These are phyloP conservation scores for Vanrija humicola DNA, from an alignment of 1,284 basidiomycete genomes.

Conservation along the genomic window DNA sequence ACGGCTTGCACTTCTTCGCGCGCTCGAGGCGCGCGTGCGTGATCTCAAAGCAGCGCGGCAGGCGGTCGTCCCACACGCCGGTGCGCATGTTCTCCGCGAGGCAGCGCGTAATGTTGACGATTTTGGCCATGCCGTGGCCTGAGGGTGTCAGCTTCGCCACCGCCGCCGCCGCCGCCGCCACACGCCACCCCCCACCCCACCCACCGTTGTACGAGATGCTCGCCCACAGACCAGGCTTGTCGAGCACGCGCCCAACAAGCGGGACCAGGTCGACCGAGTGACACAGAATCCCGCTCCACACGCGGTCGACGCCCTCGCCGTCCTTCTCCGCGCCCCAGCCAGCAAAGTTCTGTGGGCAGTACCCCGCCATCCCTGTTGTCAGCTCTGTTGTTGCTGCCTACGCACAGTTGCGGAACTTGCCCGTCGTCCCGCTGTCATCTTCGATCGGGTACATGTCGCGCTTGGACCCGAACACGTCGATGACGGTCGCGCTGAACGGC, in stretches of 20 bases:
- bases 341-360: slow-evolving; percentile 12
- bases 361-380: slow-evolving; percentile 2
- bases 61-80: slow-evolving; percentile 12
- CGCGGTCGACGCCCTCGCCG: slow-evolving; percentile 20
- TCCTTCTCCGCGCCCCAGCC: slow-evolving; percentile 20
- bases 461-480: slow-evolving; percentile 8
- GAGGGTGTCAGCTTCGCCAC: background rate
- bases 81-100: slow-evolving; percentile 11
- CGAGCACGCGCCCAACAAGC: slow-evolving; percentile 20
- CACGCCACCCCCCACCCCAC: background rate
- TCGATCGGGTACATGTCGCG: slow-evolving; percentile 10
- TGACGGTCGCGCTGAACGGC: slow-evolving; percentile 1
- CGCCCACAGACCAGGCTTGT: slow-evolving; percentile 16
- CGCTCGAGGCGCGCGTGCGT: background rate
- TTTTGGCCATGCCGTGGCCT: slow-evolving; percentile 22
- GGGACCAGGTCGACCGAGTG: slow-evolving; percentile 23
- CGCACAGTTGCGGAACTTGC: background rate
- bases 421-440: slow-evolving; percentile 8
- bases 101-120: slow-evolving; percentile 13
- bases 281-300: slow-evolving; percentile 25
- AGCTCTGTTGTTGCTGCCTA: background rate
- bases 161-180: no score
- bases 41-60: slow-evolving; percentile 15
- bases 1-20: no score
- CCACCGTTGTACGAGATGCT: slow-evolving; percentile 25